These are phyloP conservation scores for maize (Zea mays) DNA, from an alignment of 176 grass and related monocot species.

Conservation along the genomic window Zm-B73-REFERENCE-NAM-5.0 NC_050096.1:9284501-9285000, in stretches of 20 bases:
- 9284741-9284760: slow-evolving; percentile 2
- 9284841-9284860: slow-evolving; percentile 1
- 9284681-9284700: not conserved
- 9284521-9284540: slow-evolving; percentile 41
- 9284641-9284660: not conserved
- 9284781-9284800: not conserved
- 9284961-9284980: slow-evolving; percentile 96
- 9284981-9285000: slow-evolving; percentile 80
- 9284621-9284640: not conserved
- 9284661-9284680: not conserved
- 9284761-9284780: not conserved
- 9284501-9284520: slow-evolving; percentile 99
- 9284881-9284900: slow-evolving; percentile 6
- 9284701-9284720: not conserved
- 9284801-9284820: not conserved
- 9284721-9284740: slow-evolving; percentile 4
- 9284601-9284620: not conserved
- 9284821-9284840: slow-evolving; percentile 4
- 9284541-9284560: slow-evolving; percentile 33
- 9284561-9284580: slow-evolving; percentile 25
- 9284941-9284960: not conserved
- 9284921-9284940: not conserved
- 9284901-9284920: not conserved
- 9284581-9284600: slow-evolving; percentile 14
- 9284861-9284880: not conserved